These are phyloP conservation scores for Zymoseptoria tritici DNA, from an alignment of 2,329 filamentous ascomycete genomes.

Conservation along the genomic window DNA sequence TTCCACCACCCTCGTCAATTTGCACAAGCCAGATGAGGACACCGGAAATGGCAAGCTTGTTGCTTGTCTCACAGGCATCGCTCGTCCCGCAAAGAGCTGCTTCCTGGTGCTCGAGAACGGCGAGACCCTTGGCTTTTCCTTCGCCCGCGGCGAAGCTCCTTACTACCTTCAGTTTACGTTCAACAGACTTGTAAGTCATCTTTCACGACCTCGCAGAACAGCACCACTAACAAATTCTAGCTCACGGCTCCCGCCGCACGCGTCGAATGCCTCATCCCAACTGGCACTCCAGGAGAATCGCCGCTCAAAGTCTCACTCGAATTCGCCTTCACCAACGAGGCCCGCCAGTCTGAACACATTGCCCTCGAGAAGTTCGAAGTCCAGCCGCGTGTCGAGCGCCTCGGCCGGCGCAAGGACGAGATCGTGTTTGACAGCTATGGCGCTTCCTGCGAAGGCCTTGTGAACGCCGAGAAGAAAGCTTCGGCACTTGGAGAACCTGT, in stretches of 20 bases:
- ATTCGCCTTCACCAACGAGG: constrained; percentile 3
- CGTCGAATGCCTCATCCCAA: constrained; percentile 2
- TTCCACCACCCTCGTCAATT: constrained; percentile 6
- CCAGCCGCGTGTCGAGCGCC: not conserved
- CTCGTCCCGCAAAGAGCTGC: constrained; percentile 4
- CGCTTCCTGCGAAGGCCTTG: constrained; percentile 7
- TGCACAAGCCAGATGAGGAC: constrained; percentile 3
- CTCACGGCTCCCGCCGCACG: constrained; percentile 8
- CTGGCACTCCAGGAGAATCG: not conserved
- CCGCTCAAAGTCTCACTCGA: not conserved
- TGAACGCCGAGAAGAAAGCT: not conserved
- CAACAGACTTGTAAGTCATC: constrained; percentile 5
- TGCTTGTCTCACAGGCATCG: constrained; percentile 1
- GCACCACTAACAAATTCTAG: constrained; percentile 3
- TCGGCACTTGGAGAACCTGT: not conserved
- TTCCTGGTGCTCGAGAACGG: not conserved
- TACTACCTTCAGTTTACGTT: constrained; percentile 1
- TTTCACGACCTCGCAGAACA: not conserved
- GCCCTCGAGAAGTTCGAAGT: not conserved
- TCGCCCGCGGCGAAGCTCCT: not conserved
- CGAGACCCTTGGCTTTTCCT: not conserved
- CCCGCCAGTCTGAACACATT: not conserved
- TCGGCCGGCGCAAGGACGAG: constrained; percentile 3
- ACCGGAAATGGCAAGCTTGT: not conserved
- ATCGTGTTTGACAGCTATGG: constrained; percentile 2